phyloP scores from a whole-genome alignment of 352 stramenopile genomes.

The Pythium folliculosum region DNA sequence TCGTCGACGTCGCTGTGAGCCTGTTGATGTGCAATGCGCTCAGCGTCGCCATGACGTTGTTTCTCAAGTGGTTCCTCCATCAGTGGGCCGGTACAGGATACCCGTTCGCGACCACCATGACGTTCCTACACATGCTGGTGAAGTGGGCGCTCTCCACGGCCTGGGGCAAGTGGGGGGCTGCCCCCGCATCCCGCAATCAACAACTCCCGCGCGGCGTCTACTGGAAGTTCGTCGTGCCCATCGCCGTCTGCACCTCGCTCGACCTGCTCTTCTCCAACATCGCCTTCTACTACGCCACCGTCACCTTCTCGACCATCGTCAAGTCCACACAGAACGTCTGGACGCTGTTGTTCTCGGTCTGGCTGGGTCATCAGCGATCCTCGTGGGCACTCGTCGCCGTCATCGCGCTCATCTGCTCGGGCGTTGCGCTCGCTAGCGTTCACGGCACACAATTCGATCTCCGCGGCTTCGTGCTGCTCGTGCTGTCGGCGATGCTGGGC shows the following conservation, averaged over 20 bases:
- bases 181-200: no score
- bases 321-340: slow-evolving; percentile 81
- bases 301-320: slow-evolving; percentile 87
- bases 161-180: no score
- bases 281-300: slow-evolving; percentile 85
- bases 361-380: slow-evolving; percentile 68
- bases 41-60: slow-evolving; percentile 76
- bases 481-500: slow-evolving; percentile 65
- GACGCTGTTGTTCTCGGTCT: slow-evolving; percentile 84
- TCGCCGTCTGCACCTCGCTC: slow-evolving; percentile 73
- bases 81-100: slow-evolving; percentile 64
- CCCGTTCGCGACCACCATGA: slow-evolving; percentile 76
- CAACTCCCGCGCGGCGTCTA: slow-evolving; percentile 44
- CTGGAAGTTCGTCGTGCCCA: slow-evolving; percentile 74
- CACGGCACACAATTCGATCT: slow-evolving; percentile 71
- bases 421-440: slow-evolving; percentile 73
- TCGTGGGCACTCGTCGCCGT: slow-evolving; percentile 53
- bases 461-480: slow-evolving; percentile 68
- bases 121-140: not conserved
- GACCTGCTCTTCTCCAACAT: slow-evolving; percentile 86
- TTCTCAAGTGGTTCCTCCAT: slow-evolving; percentile 81
- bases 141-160: no score
- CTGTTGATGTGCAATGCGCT: not conserved
- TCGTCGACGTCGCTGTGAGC: not conserved
- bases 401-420: slow-evolving; percentile 69